These are phyloP conservation scores for Acorus gramineus DNA, from an alignment of 106 monocot genomes.

Conservation along the genomic window DNA sequence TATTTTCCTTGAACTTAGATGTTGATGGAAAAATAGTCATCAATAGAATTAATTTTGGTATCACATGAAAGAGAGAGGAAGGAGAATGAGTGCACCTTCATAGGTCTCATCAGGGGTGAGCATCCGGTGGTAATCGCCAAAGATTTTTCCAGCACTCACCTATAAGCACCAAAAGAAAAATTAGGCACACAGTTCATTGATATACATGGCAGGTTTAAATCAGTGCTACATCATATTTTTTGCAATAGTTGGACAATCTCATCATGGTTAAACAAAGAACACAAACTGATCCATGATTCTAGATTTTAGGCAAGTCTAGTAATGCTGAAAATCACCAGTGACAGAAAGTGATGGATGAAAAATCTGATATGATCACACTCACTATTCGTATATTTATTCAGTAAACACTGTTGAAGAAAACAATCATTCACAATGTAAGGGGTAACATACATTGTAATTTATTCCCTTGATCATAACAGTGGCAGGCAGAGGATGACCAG, in stretches of 20 bases:
- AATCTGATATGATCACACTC: too few species aligned
- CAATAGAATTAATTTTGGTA: not conserved
- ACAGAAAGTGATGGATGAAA: too few species aligned
- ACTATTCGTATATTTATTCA: too few species aligned
- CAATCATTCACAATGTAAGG: slow-evolving; percentile 1
- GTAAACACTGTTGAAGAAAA: not conserved
- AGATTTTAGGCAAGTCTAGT: too few species aligned
- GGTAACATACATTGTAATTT: slow-evolving; percentile 43
- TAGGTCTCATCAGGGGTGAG: slow-evolving; percentile 61
- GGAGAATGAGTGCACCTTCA: slow-evolving; percentile 40
- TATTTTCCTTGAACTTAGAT: too few species aligned
- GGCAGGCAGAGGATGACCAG: slow-evolving; percentile 67
- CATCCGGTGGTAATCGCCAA: slow-evolving; percentile 83
- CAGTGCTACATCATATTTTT: not conserved
- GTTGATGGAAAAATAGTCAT: too few species aligned
- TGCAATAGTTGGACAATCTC: too few species aligned
- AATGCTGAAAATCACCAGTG: too few species aligned
- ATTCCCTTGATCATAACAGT: slow-evolving; percentile 65
- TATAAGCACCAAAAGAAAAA: slow-evolving; percentile 9
- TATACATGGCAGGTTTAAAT: not conserved
- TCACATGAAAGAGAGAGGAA: not conserved
- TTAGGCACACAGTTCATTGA: not conserved
- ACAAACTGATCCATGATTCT: too few species aligned
- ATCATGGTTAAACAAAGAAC: too few species aligned
- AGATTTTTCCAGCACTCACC: slow-evolving; percentile 58